Conservation (phyloP, 2,329 filamentous ascomycete genomes). For the Cordyceps sp. region DNA sequence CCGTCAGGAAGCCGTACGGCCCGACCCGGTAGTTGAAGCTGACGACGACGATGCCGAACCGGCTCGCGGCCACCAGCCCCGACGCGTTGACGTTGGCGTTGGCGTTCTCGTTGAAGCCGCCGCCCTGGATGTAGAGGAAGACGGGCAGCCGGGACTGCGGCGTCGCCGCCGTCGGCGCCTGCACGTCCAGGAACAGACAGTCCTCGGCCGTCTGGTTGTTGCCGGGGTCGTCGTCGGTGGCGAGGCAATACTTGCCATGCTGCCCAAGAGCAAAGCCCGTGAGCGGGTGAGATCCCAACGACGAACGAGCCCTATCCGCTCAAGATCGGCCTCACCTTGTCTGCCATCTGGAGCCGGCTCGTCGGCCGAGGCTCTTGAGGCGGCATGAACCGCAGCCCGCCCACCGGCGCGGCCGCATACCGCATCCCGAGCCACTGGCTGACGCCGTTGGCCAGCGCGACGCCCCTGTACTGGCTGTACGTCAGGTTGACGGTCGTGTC, state of each 20-base stretch:
- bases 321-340: conserved; percentile 22
- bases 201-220: conserved; percentile 33
- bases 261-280: no score
- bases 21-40: conserved; percentile 65
- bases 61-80: conserved; percentile 39
- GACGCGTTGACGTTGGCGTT: conserved; percentile 40
- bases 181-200: conserved; percentile 53
- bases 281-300: not conserved
- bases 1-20: conserved; percentile 52
- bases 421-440: conserved; percentile 60
- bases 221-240: conserved; percentile 10
- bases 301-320: not conserved
- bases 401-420: conserved; percentile 54
- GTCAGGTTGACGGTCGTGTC: conserved; percentile 36
- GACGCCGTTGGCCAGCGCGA: conserved; percentile 35
- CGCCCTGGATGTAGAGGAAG: conserved; percentile 41
- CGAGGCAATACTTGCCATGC: conserved; percentile 10
- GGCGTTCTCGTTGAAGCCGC: conserved; percentile 37
- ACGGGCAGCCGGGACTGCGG: conserved; percentile 41
- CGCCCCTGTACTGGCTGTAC: conserved; percentile 51
- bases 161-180: conserved; percentile 37
- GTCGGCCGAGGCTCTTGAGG: conserved; percentile 42
- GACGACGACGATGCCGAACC: conserved; percentile 48
- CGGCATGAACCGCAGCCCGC: conserved; percentile 46
- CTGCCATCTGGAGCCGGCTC: conserved; percentile 31